Conservation (phyloP, 2,329 filamentous ascomycete genomes). For the Epichloe gansuensis region DNA sequence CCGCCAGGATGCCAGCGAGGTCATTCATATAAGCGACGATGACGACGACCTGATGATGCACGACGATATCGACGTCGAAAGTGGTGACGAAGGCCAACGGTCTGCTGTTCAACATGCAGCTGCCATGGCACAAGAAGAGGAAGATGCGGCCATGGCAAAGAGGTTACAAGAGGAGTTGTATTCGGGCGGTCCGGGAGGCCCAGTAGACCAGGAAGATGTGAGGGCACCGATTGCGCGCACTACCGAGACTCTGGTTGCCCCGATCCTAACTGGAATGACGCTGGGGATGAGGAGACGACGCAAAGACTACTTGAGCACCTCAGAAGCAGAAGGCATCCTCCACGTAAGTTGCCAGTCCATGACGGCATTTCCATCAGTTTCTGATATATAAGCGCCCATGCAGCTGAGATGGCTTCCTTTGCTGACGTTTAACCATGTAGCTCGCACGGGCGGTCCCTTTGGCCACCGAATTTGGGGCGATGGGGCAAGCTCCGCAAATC, state of each 20-base stretch:
- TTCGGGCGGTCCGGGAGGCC: constrained; percentile 33
- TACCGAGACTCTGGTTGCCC: constrained; percentile 81
- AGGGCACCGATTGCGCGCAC: constrained; percentile 84
- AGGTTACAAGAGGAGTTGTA: constrained; percentile 89
- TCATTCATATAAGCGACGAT: constrained; percentile 66
- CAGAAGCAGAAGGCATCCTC: constrained; percentile 29
- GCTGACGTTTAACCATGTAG: neutral
- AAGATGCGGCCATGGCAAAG: constrained; percentile 88
- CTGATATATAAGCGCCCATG: neutral
- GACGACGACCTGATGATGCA: constrained; percentile 40
- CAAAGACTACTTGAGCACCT: constrained; percentile 55
- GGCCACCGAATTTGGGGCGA: constrained; percentile 28
- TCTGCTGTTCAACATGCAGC: constrained; percentile 28
- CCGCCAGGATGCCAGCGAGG: constrained; percentile 24
- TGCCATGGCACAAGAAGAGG: constrained; percentile 53
- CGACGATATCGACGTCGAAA: constrained; percentile 21
- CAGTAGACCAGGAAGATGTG: constrained; percentile 46
- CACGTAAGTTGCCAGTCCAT: constrained; percentile 16
- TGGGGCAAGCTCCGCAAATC: constrained; percentile 10
- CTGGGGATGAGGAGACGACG: constrained; percentile 36
- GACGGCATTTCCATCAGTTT: neutral
- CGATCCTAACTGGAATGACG: constrained; percentile 31
- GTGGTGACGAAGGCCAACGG: constrained; percentile 26
- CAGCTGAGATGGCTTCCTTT: neutral
- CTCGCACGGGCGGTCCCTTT: constrained; percentile 22